Percentiles rank a stretch among this genome's conserved stretches.
Evolutionary conservation across 768 basidiomycete species (phyloP).

Genomic region (Podaxis rugospora): DNA sequence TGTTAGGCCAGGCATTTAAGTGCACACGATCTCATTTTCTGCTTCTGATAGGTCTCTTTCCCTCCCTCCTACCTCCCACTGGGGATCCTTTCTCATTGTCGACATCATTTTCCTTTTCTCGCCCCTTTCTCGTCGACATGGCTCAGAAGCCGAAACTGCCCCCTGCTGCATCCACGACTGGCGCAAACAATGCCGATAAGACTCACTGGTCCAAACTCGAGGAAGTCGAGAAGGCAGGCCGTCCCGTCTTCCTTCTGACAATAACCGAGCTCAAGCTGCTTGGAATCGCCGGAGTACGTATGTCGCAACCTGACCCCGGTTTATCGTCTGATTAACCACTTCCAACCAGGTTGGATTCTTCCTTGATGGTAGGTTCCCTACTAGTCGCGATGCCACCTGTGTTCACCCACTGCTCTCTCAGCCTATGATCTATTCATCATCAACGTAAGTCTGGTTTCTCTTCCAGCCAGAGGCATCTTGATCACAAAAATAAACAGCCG

Average conservation of each 20-base stretch:
- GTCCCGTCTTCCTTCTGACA: conserved; percentile 25
- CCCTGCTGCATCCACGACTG: neutral
- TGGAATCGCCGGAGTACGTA: conserved; percentile 54
- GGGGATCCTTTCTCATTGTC: neutral
- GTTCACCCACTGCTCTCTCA: conserved; percentile 16
- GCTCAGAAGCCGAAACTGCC: neutral
- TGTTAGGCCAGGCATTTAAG: conserved; percentile 4
- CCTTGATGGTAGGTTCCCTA: conserved; percentile 47
- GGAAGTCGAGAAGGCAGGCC: conserved; percentile 24
- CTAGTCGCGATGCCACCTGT: neutral
- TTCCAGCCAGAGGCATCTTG: neutral
- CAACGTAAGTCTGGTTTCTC: conserved; percentile 37
- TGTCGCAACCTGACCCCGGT: neutral
- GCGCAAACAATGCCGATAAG: neutral
- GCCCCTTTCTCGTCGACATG: neutral
- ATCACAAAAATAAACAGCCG: conserved; percentile 32
- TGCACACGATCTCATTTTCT: neutral
- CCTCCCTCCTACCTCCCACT: neutral
- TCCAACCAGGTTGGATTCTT: conserved; percentile 58
- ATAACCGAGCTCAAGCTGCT: conserved; percentile 55
- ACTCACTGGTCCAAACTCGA: conserved; percentile 12
- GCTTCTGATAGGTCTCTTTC: neutral
- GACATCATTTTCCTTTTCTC: neutral
- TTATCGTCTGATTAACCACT: neutral
- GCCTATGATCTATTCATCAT: conserved; percentile 73